phyloP scores from a whole-genome alignment of 257 asterid genomes.

The Gardenia jasminoides region DNA sequence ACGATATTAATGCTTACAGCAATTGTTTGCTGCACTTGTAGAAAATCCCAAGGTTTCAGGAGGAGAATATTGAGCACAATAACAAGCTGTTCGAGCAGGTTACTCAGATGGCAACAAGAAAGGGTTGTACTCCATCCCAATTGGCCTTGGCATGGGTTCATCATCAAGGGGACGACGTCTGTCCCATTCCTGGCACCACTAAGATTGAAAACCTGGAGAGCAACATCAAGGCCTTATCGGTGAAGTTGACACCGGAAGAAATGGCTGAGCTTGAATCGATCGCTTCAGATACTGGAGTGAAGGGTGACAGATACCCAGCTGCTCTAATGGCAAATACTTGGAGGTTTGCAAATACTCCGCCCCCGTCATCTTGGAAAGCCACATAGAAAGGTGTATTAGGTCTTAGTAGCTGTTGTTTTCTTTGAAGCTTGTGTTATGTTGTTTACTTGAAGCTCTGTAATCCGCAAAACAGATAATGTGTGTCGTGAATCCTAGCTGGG shows the following conservation, averaged over 20 bases:
- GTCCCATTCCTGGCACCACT: conserved; percentile 36
- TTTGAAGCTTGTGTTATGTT: no score
- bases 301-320: conserved; percentile 37
- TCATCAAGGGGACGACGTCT: conserved; percentile 43
- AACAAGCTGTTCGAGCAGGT: conserved; percentile 27
- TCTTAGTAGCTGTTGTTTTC: neutral
- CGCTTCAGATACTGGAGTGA: conserved; percentile 33
- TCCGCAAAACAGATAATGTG: no score
- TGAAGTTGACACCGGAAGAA: conserved; percentile 37
- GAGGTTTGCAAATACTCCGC: conserved; percentile 33
- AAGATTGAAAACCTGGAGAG: conserved; percentile 35
- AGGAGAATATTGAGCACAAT: conserved; percentile 27
- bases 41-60: conserved; percentile 26
- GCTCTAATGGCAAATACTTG: conserved; percentile 5
- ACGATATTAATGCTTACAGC: neutral
- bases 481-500: no score
- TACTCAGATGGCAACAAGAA: conserved; percentile 29
- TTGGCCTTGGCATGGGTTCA: conserved; percentile 48
- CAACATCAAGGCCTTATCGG: conserved; percentile 31
- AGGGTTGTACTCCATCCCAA: conserved; percentile 42
- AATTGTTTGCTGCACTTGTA: neutral
- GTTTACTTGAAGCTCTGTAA: no score
- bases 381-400: neutral
- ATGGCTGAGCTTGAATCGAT: conserved; percentile 37
- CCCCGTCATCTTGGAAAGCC: conserved; percentile 32